A percentile compares a stretch with the other conserved stretches of the same genome.
These are phyloP conservation scores for Dillenia turbinata DNA, from an alignment of 164 flowering plant genomes.

Conservation along the genomic window DNA sequence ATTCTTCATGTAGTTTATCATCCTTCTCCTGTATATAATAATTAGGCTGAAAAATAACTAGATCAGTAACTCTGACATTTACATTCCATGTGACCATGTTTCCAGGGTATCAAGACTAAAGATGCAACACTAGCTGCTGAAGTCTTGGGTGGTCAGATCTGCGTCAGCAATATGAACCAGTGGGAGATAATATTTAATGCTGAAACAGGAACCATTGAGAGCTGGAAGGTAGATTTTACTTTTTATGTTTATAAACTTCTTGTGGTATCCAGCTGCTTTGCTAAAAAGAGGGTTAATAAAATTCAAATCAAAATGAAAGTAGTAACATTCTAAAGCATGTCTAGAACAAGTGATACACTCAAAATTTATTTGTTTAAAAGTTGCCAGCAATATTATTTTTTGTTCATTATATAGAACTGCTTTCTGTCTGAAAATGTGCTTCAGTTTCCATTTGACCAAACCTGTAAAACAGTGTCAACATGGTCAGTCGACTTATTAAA, in stretches of 20 bases:
- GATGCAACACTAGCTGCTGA: conserved; percentile 39
- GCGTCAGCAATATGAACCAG: conserved; percentile 33
- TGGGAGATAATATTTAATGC: conserved; percentile 72
- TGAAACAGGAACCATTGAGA: conserved; percentile 60
- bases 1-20: conserved; percentile 46
- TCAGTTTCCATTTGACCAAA: too few relatives aligned
- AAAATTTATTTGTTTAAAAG: too few relatives aligned
- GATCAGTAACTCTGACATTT: background rate
- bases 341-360: too few relatives aligned
- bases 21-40: background rate
- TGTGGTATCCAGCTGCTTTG: background rate
- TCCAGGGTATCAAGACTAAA: conserved; percentile 49
- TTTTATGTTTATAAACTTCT: conserved; percentile 2
- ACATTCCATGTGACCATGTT: conserved; percentile 5
- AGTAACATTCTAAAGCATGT: too few relatives aligned
- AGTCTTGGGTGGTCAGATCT: conserved; percentile 39
- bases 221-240: conserved; percentile 74
- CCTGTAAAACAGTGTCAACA: too few relatives aligned
- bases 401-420: too few relatives aligned
- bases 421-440: too few relatives aligned
- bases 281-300: too few relatives aligned
- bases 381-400: too few relatives aligned
- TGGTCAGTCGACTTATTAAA: too few relatives aligned
- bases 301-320: too few relatives aligned
- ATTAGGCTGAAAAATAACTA: background rate